Conservation (phyloP, 805 yeast genomes). For the Saccharomycopsis sp. region DNA sequence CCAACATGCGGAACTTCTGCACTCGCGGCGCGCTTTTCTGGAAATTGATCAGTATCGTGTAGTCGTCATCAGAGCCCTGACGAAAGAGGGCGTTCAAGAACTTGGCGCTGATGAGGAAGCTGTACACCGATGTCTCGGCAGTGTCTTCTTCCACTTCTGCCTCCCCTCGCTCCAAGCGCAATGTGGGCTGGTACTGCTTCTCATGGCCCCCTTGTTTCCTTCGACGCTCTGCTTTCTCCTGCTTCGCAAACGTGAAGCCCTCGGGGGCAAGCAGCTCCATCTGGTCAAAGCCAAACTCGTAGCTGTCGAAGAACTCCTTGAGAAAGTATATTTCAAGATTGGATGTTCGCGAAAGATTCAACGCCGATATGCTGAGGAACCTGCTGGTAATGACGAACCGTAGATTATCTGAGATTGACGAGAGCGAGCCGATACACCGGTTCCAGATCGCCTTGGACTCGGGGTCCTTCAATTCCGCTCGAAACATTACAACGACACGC, state of each 20-base stretch:
- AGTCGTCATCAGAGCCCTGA: conserved; percentile 8
- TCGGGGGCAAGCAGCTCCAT: conserved; percentile 1
- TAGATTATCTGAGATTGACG: conserved; percentile 12
- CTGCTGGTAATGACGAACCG: conserved; percentile 9
- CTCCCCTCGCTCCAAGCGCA: neutral
- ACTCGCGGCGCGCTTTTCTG: conserved; percentile 5
- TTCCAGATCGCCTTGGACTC: conserved; percentile 16
- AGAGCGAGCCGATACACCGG: conserved; percentile 10
- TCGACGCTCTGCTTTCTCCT: neutral
- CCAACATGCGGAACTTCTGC: conserved; percentile 8
- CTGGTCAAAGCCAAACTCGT: neutral
- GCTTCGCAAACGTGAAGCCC: conserved; percentile 8
- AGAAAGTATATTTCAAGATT: conserved; percentile 8
- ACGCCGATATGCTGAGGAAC: conserved; percentile 11
- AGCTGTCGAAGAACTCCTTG: conserved; percentile 12
- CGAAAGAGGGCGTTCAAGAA: conserved; percentile 14
- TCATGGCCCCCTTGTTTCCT: neutral
- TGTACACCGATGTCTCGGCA: conserved; percentile 3
- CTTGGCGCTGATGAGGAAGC: conserved; percentile 15
- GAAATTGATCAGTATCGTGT: conserved; percentile 10
- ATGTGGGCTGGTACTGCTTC: neutral
- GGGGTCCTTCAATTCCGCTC: conserved; percentile 8
- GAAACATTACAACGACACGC: conserved; percentile 10
- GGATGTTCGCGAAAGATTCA: conserved; percentile 13
- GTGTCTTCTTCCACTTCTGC: neutral